These are phyloP conservation scores for Carex cristatella DNA, from an alignment of 176 grass and related monocot genomes.

Conservation along the genomic window DNA sequence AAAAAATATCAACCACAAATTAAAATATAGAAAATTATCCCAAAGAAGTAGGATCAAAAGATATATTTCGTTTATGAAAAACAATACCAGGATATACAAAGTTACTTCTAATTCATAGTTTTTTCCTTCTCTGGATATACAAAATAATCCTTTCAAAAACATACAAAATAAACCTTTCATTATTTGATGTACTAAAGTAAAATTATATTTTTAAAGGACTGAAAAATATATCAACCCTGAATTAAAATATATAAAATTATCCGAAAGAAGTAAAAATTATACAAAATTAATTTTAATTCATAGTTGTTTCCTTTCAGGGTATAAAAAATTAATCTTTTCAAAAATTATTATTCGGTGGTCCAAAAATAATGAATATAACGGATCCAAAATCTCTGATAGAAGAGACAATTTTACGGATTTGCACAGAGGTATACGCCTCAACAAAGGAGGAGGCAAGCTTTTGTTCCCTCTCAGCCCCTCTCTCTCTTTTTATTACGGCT, in stretches of 20 bases:
- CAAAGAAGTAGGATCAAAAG: too few relatives aligned
- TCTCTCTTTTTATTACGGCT: neutral
- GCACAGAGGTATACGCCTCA: neutral
- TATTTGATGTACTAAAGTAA: too few relatives aligned
- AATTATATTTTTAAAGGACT: too few relatives aligned
- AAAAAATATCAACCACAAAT: too few relatives aligned
- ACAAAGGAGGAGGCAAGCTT: constrained; percentile 1
- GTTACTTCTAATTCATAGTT: neutral
- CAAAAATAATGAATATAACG: neutral
- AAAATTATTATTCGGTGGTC: constrained; percentile 3
- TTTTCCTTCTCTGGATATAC: neutral
- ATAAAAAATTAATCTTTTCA: neutral
- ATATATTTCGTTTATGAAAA: neutral
- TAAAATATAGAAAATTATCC: too few relatives aligned
- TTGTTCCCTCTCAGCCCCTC: constrained; percentile 10
- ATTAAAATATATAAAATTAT: too few relatives aligned
- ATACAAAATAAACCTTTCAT: too few relatives aligned
- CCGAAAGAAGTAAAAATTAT: neutral
- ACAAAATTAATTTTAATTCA: neutral
- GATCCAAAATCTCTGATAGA: neutral
- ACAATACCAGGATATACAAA: neutral
- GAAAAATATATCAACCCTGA: too few relatives aligned
- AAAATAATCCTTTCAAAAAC: neutral
- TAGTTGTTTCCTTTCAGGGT: neutral
- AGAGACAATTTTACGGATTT: constrained; percentile 11